Conservation (phyloP, 768 basidiomycete genomes). For the Jaapia argillacea region DNA sequence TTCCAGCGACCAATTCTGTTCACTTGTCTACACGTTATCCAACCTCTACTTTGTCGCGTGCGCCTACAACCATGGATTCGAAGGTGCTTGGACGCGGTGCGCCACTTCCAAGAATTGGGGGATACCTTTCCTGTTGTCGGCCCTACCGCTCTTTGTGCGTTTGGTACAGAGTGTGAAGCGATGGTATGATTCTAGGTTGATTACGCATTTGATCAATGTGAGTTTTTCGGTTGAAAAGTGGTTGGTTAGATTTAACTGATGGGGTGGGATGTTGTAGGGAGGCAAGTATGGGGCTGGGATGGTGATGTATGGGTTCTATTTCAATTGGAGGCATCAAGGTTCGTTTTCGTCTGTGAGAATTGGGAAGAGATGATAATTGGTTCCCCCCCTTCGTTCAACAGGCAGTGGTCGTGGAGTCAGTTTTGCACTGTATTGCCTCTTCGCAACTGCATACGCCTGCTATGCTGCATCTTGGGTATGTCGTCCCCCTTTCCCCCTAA, state of each 20-base stretch:
- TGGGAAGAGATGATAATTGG: neutral
- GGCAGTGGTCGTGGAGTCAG: constrained; percentile 29
- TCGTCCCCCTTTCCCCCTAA: neutral
- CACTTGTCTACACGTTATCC: constrained; percentile 63
- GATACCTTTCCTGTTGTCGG: constrained; percentile 43
- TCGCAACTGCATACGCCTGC: constrained; percentile 47
- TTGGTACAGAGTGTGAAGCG: constrained; percentile 82
- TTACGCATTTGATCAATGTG: constrained; percentile 85
- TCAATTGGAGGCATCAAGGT: constrained; percentile 68
- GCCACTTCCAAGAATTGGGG: constrained; percentile 49
- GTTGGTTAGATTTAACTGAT: too few relatives aligned
- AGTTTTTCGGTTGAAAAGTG: constrained; percentile 16
- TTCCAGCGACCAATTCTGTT: constrained; percentile 72
- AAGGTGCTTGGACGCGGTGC: constrained; percentile 32
- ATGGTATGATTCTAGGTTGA: constrained; percentile 65
- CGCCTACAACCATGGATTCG: constrained; percentile 50
- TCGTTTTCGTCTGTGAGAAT: constrained; percentile 1
- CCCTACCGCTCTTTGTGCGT: constrained; percentile 68
- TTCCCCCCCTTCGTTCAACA: constrained; percentile 9
- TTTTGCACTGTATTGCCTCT: constrained; percentile 64
- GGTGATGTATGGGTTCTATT: constrained; percentile 57
- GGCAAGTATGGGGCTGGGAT: constrained; percentile 78
- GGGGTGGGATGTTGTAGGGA: constrained; percentile 47
- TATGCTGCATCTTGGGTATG: constrained; percentile 79
- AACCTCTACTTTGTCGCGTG: constrained; percentile 71